Conservation (phyloP, 2,329 filamentous ascomycete genomes). For the Colletotrichum eleusines region DNA sequence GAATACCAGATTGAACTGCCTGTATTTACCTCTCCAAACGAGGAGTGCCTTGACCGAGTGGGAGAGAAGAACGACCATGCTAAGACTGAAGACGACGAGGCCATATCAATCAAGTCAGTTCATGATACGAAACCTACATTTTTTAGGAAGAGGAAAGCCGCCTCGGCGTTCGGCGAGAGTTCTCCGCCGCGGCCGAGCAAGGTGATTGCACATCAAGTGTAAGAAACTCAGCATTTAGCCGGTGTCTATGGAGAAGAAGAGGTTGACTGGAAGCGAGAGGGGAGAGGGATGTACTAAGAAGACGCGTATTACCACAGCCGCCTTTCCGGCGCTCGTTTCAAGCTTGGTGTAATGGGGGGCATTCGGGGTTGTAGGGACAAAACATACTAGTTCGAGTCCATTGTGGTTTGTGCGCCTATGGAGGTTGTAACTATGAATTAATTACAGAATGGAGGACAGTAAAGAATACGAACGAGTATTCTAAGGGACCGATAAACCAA, state of each 20-base stretch:
- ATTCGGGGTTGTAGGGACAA: background rate
- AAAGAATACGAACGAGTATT: background rate
- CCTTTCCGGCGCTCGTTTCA: background rate
- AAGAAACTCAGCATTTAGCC: rapidly evolving
- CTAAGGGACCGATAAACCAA: background rate
- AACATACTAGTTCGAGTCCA: background rate
- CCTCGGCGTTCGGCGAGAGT: background rate
- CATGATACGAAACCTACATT: background rate
- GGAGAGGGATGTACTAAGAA: background rate
- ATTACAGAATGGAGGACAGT: background rate
- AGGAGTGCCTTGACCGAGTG: no score
- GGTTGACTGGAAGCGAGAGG: background rate
- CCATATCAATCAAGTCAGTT: background rate
- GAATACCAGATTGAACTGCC: background rate
- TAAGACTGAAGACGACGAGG: background rate
- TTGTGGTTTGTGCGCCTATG: background rate
- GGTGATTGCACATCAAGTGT: background rate
- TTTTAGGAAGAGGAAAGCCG: background rate
- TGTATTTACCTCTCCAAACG: background rate
- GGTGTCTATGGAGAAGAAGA: no score
- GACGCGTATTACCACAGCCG: background rate
- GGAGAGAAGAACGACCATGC: no score
- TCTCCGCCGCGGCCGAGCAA: background rate
- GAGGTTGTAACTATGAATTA: background rate
- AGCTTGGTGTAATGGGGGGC: background rate